Evolutionary conservation across 257 asterid genomes (phyloP).

Genomic region (Forsythia suspensa): DNA sequence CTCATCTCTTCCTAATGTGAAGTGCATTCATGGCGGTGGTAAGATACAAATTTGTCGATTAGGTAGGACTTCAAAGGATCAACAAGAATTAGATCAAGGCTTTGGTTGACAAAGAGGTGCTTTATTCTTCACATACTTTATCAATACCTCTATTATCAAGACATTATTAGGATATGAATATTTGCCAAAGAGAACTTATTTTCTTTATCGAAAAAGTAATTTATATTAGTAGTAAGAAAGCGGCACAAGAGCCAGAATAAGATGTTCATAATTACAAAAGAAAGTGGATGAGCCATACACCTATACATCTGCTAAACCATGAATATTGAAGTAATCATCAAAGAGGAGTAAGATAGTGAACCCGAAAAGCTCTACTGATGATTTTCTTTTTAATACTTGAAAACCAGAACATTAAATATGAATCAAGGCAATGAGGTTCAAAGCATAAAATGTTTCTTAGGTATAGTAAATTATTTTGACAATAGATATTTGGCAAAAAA

Average conservation of each 20-base stretch:
- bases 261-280: neutral
- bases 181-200: too few relatives aligned
- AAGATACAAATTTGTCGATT: neutral
- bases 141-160: neutral
- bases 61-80: neutral
- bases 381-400: neutral
- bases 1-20: neutral
- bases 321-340: constrained; percentile 6
- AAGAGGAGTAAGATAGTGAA: neutral
- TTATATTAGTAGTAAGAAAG: too few relatives aligned
- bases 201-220: too few relatives aligned
- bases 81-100: too few relatives aligned
- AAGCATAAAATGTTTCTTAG: neutral
- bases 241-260: neutral
- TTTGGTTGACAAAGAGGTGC: neutral
- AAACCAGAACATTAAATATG: neutral
- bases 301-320: neutral
- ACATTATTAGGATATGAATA: neutral
- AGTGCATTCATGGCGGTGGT: neutral
- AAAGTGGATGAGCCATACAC: neutral
- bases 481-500: neutral
- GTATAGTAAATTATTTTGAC: neutral
- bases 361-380: neutral
- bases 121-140: neutral
- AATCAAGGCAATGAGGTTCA: neutral